Conservation (phyloP, 2,329 filamentous ascomycete genomes). For the Cercospora canescens region DNA sequence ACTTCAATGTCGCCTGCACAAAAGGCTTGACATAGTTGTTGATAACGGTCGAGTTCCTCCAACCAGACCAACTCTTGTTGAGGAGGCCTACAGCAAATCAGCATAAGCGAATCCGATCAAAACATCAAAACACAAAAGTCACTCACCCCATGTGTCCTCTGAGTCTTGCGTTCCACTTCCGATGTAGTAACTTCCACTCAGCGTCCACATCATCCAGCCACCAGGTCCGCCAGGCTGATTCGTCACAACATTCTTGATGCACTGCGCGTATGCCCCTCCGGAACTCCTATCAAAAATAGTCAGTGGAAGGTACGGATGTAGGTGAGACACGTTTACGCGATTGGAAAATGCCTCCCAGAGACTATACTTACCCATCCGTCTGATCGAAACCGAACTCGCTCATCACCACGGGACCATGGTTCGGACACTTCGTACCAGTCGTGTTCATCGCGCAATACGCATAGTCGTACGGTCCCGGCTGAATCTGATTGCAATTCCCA, state of each 20-base stretch:
- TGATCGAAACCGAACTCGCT: constrained; percentile 59
- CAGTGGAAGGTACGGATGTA: no score
- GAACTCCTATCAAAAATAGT: no score
- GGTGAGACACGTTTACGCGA: no score
- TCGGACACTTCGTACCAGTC: constrained; percentile 11
- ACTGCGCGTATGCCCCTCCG: constrained; percentile 53
- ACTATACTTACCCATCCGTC: no score
- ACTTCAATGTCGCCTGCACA: constrained; percentile 14
- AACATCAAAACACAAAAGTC: no score
- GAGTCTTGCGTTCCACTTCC: constrained; percentile 54
- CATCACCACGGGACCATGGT: constrained; percentile 49
- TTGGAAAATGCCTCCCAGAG: no score
- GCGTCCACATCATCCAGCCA: constrained; percentile 59
- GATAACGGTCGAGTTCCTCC: constrained; percentile 17
- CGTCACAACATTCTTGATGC: constrained; percentile 52
- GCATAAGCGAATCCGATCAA: constrained; percentile 36
- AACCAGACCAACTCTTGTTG: constrained; percentile 54
- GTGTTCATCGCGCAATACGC: constrained; percentile 56
- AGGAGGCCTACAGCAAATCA: constrained; percentile 35
- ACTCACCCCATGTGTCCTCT: constrained; percentile 56
- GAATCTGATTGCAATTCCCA: constrained; percentile 42
- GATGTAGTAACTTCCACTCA: constrained; percentile 56
- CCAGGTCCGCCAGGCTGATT: constrained; percentile 46
- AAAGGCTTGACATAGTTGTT: constrained; percentile 25
- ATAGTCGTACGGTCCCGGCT: constrained; percentile 48